Percentiles rank a stretch among this genome's conserved stretches.
Conservation (phyloP, 176 grass and related monocot genomes). For the Neostapfia colusana region DNA sequence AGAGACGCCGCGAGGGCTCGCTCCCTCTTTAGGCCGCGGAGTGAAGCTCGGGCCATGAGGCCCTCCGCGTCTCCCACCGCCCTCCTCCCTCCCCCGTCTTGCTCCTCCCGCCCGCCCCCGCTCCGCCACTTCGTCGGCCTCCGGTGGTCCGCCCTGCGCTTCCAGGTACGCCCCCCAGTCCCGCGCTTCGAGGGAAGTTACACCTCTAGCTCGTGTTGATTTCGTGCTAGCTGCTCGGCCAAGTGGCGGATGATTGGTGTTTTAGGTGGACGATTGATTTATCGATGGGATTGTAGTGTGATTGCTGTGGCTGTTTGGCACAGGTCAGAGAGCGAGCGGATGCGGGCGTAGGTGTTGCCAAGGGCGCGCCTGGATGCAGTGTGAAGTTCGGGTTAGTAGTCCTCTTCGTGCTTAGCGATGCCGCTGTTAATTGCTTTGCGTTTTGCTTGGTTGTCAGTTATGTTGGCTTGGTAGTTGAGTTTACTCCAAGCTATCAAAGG, state of each 20-base stretch:
- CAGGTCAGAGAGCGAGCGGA: slow-evolving; percentile 32
- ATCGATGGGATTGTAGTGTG: neutral
- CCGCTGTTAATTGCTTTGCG: neutral
- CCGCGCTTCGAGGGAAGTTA: neutral
- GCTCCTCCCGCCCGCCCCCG: slow-evolving; percentile 9
- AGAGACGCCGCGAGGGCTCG: neutral
- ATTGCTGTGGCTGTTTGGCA: neutral
- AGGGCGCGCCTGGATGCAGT: slow-evolving; percentile 11
- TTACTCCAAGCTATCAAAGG: neutral
- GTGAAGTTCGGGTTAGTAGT: slow-evolving; percentile 38
- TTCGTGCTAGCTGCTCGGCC: neutral
- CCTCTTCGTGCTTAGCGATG: neutral
- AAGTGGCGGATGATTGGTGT: neutral
- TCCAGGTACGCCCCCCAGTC: neutral
- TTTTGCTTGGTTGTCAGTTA: neutral
- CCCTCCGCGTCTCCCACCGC: slow-evolving; percentile 17
- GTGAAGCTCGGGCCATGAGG: slow-evolving; percentile 34
- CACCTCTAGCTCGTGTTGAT: neutral
- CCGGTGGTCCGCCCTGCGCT: slow-evolving; percentile 25
- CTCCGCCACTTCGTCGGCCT: slow-evolving; percentile 43
- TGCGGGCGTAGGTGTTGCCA: slow-evolving; percentile 6
- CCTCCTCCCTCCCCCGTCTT: slow-evolving; percentile 35
- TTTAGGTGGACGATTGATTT: neutral
- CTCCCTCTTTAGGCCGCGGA: neutral
- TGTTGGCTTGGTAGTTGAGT: neutral